Base-by-base conservation (phyloP, 1,284 basidiomycete species). In the Irpex sp. region DNA sequence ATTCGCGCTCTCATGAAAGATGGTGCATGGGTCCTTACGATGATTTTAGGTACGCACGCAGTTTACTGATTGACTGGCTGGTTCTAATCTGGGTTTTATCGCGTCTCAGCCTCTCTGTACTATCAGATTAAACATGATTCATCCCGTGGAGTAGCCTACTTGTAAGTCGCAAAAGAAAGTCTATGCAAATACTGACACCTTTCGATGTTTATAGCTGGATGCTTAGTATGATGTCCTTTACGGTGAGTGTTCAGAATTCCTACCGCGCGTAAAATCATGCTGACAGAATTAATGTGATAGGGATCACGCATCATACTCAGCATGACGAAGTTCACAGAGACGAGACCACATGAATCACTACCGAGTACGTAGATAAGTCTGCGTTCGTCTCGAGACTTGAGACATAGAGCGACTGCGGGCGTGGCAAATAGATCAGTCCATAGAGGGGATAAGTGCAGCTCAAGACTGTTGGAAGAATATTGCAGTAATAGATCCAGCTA, bases 1-100 rank as follows among this genome's bases (percentile, higher is more conserved):
- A 61, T 75, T 60, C 61, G 61, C 14, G 66, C 74, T 2, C 65
- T 77, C 57, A 65, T 76, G 54, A 66, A 73, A 35, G 76, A 78
- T 62, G 75, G 75, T 10, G 73, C 70, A 6, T 79, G 78, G 78
- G 77, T 75, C 1, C 79, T 78, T 64, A 65, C 75, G 18, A 59
- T 78, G 8, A 60, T 65, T 9, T 66, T 67, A 28, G 60, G 67
- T 67, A 35, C 23, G 64, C 49, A 5, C 42, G 36, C 14, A 19
- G 12, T 45, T 6, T 36, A n/a, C 16, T 3, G 16, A 45, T 12
- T 45, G 12, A n/a, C 39, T 45, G 39, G n/a, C 12, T 45, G 39
- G 4, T 12, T 45, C 28, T 33, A 6, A 33, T 7, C 28, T 33
- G 1, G 28, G 28, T 33, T 5, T 33, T 33, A 33, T 6, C 2